Evolutionary conservation across 306 rosid genomes (phyloP), one percentile per base, ranked within the genome.

Genomic region (Biancaea sappan): DNA sequence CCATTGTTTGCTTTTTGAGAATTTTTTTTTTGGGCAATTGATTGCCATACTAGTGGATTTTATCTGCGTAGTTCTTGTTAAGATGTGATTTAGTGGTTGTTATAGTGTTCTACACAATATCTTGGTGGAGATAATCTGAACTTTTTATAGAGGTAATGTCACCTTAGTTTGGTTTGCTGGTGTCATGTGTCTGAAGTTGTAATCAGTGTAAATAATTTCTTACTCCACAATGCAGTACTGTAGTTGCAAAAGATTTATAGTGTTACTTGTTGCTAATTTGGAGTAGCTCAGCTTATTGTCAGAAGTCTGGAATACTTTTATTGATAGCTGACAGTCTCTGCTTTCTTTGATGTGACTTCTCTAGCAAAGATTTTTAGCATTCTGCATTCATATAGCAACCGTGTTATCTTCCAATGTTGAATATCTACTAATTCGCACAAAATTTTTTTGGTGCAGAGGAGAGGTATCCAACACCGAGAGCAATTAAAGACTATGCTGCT

Each of bases 381-480:
- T n/a, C n/a, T n/a, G n/a, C 11, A 14, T 58, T 58, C 19, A 4
- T 28, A 34, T 57, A 1, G 40, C 22, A 14, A 57, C 21, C 40
- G 4, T 28, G 21, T 8, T 16, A 63, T 22, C 11, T 19, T 69
- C 53, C 50, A 57, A 34, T 73, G 35, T 74, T 31, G 38, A 14
- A 2, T 52, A 1, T 48, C 43, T 77, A 1, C 5, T 15, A 18
- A 29, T 46, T 29, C 22, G 66, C 47, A 60, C 80, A 6, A 0
- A 53, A 19, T 53, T 53, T 25, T 15, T 77, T 16, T 53, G 72
- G 62, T 22, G 83, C 87, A 93, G 98, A 88, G 88, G 88, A 89
- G 54, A 89, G 72, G 47, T 87, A 75, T 72, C 86, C 91, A 46
- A 52, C 81, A 0, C 79, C 60, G 72, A 70, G n/a, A 19, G 71